These are phyloP conservation scores for Agaricales sp. DNA, from an alignment of 1,284 basidiomycete genomes.

Conservation along the genomic window DNA sequence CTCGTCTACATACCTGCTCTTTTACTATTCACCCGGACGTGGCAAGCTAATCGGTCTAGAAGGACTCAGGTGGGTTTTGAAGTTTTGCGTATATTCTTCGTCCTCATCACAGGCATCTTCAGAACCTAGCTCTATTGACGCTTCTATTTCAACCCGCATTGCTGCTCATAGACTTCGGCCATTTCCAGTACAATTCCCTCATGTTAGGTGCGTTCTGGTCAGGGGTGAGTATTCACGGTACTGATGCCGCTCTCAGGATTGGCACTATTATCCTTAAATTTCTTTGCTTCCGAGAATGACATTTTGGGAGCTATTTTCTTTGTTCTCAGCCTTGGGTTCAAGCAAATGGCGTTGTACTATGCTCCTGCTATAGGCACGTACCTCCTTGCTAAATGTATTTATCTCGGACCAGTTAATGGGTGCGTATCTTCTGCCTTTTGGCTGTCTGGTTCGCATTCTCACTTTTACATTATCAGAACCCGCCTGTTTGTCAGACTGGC, in stretches of 20 bases:
- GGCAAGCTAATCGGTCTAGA: constrained; percentile 56
- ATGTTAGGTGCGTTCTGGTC: constrained; percentile 59
- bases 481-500: constrained; percentile 64
- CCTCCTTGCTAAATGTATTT: constrained; percentile 74
- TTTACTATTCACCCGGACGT: constrained; percentile 47
- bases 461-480: constrained; percentile 25
- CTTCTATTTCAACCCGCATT: constrained; percentile 79
- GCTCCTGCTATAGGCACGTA: constrained; percentile 84
- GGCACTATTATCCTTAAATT: constrained; percentile 59
- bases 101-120: neutral
- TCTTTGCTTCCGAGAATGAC: constrained; percentile 62
- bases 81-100: neutral
- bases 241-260: constrained; percentile 37
- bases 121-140: constrained; percentile 67
- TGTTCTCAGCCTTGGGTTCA: constrained; percentile 79
- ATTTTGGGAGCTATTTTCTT: constrained; percentile 74
- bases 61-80: constrained; percentile 56
- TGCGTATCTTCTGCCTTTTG: constrained; percentile 25
- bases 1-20: constrained; percentile 73
- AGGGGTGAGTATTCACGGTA: neutral
- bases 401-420: constrained; percentile 59
- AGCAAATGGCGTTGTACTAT: constrained; percentile 94
- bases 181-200: constrained; percentile 89
- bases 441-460: constrained; percentile 3
- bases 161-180: constrained; percentile 82